phyloP scores from a whole-genome alignment of 169 alveolate genomes.

The Eimeria brunetti region DNA sequence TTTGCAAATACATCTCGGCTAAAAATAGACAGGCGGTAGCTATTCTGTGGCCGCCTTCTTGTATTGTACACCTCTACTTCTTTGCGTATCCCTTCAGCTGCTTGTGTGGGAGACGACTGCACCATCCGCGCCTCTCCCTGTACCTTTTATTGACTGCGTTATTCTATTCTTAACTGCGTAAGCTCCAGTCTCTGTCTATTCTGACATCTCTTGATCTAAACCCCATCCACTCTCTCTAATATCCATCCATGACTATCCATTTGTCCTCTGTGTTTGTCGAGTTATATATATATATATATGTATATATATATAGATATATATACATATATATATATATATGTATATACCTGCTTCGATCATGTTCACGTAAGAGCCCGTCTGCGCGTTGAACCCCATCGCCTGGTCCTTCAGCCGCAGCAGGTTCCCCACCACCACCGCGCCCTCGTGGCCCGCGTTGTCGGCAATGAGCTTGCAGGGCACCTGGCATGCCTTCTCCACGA shows the following conservation, averaged over 20 bases:
- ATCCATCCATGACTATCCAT: no score
- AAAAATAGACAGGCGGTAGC: background rate
- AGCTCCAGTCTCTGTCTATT: no score
- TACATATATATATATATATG: no score
- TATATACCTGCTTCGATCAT: constrained; percentile 92
- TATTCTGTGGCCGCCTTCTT: background rate
- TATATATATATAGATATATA: no score
- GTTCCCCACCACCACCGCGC: constrained; percentile 97
- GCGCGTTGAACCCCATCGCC: constrained; percentile 97
- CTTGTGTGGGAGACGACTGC: background rate
- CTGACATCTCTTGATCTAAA: no score
- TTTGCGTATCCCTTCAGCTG: background rate
- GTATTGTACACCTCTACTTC: background rate
- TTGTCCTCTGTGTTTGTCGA: no score
- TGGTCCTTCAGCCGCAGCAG: constrained; percentile 86
- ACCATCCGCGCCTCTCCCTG: background rate
- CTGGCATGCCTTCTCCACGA: constrained; percentile 96
- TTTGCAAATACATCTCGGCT: background rate
- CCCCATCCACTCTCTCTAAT: no score
- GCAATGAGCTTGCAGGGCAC: constrained; percentile 98
- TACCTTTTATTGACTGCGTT: background rate
- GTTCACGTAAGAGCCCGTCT: constrained; percentile 95
- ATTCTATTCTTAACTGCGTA: no score
- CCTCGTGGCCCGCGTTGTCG: constrained; percentile 99
- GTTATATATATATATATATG: no score